A percentile compares a stretch with the other conserved stretches of the same genome.
These are phyloP conservation scores for Verticillium nonalfalfae DNA, from an alignment of 2,329 filamentous ascomycete species.

Conservation along the genomic window DNA sequence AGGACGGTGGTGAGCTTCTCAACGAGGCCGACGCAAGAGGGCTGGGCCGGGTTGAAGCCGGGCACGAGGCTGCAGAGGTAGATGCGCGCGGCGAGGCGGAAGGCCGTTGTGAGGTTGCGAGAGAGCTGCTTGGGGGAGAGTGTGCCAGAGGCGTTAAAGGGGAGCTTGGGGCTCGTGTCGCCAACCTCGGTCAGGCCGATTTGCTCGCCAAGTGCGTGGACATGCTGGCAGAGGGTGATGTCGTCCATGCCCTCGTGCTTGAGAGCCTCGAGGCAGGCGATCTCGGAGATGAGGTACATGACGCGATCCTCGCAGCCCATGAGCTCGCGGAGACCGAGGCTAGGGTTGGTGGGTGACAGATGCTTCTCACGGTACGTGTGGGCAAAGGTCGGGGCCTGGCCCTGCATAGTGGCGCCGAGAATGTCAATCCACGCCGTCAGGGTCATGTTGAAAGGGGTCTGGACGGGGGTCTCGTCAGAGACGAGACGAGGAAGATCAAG, in stretches of 20 bases:
- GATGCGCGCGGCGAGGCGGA: conserved; percentile 87
- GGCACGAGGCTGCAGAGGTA: conserved; percentile 96
- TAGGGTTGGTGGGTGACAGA: conserved; percentile 56
- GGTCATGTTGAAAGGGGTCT: conserved; percentile 91
- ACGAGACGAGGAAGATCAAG: conserved; percentile 71
- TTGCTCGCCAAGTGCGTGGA: conserved; percentile 79
- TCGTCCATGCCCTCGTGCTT: conserved; percentile 80
- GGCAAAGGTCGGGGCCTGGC: conserved; percentile 78
- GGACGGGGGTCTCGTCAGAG: conserved; percentile 51
- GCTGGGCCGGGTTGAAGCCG: conserved; percentile 71
- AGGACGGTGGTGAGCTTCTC: conserved; percentile 72
- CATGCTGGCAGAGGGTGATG: conserved; percentile 80
- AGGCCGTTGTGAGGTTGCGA: conserved; percentile 83
- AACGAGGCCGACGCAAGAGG: conserved; percentile 69
- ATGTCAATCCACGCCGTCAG: conserved; percentile 95
- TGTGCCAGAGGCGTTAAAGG: conserved; percentile 63
- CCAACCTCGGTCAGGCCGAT: conserved; percentile 73
- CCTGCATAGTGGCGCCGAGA: conserved; percentile 86
- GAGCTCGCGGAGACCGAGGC: conserved; percentile 74
- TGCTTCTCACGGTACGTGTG: conserved; percentile 96
- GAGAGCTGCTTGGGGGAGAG: conserved; percentile 78
- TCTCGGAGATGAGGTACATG: conserved; percentile 98
- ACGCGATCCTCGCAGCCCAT: conserved; percentile 97
- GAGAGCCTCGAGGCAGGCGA: conserved; percentile 88
- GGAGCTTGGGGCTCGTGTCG: conserved; percentile 51